These are phyloP conservation scores for Arachis stenosperma DNA, from an alignment of 306 rosid genomes.

Conservation along the genomic window DNA sequence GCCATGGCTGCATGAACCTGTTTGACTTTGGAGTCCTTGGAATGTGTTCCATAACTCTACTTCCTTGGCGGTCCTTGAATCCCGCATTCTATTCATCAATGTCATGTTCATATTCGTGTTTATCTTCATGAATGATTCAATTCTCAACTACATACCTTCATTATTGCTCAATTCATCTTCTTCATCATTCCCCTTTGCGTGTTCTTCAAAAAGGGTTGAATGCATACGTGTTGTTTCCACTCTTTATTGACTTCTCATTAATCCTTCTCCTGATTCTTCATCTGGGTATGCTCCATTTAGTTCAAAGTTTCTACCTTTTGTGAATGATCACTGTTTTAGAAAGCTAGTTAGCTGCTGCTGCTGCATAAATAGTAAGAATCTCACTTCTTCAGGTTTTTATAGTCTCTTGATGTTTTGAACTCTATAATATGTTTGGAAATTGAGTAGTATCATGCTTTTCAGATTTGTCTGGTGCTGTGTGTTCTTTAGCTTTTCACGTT, in stretches of 20 bases:
- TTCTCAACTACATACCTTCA: neutral
- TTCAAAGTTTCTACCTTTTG: conserved; percentile 37
- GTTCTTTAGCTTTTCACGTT: no score
- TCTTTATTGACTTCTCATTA: conserved; percentile 6
- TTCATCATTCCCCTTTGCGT: conserved; percentile 58
- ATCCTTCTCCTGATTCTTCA: conserved; percentile 32
- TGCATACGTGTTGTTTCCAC: neutral
- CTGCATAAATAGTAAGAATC: conserved; percentile 23
- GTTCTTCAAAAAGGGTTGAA: conserved; percentile 46
- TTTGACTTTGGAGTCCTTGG: conserved; percentile 60
- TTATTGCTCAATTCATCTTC: no score
- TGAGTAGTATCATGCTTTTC: no score
- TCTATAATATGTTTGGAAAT: neutral
- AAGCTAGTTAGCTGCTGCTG: conserved; percentile 5
- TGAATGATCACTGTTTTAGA: conserved; percentile 30
- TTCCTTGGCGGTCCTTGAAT: conserved; percentile 46
- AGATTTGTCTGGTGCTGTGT: no score
- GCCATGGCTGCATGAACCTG: conserved; percentile 35
- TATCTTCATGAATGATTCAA: neutral
- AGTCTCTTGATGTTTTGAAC: neutral
- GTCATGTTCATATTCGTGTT: no score
- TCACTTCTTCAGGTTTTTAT: neutral
- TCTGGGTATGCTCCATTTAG: conserved; percentile 30
- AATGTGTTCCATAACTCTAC: conserved; percentile 52
- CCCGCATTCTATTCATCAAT: conserved; percentile 32